These are phyloP conservation scores for Epichloe festucae DNA, from an alignment of 2,329 filamentous ascomycete genomes.

Conservation along the genomic window DNA sequence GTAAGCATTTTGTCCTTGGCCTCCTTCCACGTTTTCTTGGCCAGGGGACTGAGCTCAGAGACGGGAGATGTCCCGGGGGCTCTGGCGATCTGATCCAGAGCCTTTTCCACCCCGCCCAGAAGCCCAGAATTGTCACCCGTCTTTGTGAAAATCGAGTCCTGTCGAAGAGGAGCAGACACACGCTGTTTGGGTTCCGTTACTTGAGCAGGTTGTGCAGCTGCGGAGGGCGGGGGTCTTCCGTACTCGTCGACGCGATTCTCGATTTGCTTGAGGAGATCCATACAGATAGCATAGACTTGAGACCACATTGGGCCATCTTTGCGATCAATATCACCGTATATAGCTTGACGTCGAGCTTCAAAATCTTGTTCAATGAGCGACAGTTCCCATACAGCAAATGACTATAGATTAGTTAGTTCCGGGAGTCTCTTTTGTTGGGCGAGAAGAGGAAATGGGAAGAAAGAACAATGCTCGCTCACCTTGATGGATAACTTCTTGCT, in stretches of 20 bases:
- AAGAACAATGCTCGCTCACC: constrained; percentile 28
- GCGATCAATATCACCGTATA: constrained; percentile 81
- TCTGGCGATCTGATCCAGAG: constrained; percentile 28
- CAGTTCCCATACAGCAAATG: constrained; percentile 87
- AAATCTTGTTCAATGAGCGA: constrained; percentile 65
- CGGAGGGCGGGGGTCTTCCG: constrained; percentile 29
- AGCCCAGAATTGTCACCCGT: constrained; percentile 24
- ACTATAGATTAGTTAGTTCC: constrained; percentile 27
- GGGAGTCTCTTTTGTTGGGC: too few relatives aligned
- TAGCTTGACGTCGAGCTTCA: constrained; percentile 60
- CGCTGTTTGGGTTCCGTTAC: constrained; percentile 20
- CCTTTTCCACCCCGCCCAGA: constrained; percentile 31
- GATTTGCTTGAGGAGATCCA: constrained; percentile 56
- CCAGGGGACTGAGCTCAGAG: constrained; percentile 36
- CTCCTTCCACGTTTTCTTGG: constrained; percentile 35
- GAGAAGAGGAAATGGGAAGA: neutral
- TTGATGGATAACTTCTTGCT: constrained; percentile 68
- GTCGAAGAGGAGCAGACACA: constrained; percentile 27
- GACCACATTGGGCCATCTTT: constrained; percentile 69
- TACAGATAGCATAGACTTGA: constrained; percentile 58
- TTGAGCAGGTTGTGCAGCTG: constrained; percentile 18
- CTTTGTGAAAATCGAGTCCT: constrained; percentile 32
- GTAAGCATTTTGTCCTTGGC: constrained; percentile 35
- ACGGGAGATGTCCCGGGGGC: constrained; percentile 36
- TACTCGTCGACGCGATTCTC: constrained; percentile 52